Evolutionary conservation across 768 basidiomycete species (phyloP).

Genomic region (Daedalea quercina): DNA sequence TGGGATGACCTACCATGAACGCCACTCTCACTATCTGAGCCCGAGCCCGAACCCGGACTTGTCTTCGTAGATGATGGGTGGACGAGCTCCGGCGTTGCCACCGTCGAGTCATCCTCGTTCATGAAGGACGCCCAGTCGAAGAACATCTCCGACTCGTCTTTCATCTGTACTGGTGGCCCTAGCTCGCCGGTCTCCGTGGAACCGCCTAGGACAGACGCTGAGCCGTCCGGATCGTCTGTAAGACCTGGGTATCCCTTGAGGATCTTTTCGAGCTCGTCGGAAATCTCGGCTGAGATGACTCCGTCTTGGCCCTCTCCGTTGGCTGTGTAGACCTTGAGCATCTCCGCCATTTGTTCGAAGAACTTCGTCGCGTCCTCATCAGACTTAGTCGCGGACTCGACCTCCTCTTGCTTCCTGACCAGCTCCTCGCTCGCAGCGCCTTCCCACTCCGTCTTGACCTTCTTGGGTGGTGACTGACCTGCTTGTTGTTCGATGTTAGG

Average conservation of each 20-base stretch:
- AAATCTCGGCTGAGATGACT: slow-evolving; percentile 37
- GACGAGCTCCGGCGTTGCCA: slow-evolving; percentile 70
- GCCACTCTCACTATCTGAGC: slow-evolving; percentile 48
- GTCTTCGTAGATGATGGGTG: slow-evolving; percentile 67
- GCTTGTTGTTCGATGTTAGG: slow-evolving; percentile 1
- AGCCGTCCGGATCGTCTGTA: slow-evolving; percentile 29
- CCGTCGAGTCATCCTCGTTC: slow-evolving; percentile 60
- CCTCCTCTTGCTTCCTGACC: slow-evolving; percentile 31
- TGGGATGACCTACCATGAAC: slow-evolving; percentile 38
- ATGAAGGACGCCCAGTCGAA: slow-evolving; percentile 61
- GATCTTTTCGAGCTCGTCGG: slow-evolving; percentile 56
- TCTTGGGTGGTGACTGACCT: not conserved
- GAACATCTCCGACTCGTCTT: slow-evolving; percentile 52
- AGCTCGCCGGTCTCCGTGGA: not conserved
- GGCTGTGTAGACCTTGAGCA: slow-evolving; percentile 45
- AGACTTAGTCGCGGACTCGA: slow-evolving; percentile 48
- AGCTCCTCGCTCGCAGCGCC: slow-evolving; percentile 47
- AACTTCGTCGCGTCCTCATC: slow-evolving; percentile 61
- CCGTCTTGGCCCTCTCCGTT: slow-evolving; percentile 32
- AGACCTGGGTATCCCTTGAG: slow-evolving; percentile 44
- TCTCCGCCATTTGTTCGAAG: slow-evolving; percentile 56
- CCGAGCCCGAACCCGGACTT: slow-evolving; percentile 71
- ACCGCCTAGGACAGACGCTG: slow-evolving; percentile 12
- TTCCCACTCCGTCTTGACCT: slow-evolving; percentile 63
- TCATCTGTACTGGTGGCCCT: slow-evolving; percentile 20